Conservation (phyloP, 768 basidiomycete genomes). For the Tricholomella constricta region DNA sequence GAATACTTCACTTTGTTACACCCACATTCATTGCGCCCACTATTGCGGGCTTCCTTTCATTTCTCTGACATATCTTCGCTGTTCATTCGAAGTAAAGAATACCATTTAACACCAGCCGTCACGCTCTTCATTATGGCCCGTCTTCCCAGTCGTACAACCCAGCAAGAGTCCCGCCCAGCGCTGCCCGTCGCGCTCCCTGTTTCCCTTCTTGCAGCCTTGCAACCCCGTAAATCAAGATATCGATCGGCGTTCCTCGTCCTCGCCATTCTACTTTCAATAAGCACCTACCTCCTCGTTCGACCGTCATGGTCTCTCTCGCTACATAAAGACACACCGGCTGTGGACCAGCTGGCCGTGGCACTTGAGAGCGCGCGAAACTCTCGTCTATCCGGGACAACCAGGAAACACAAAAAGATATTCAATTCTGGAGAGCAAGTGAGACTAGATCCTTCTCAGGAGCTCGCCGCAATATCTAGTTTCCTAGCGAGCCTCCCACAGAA, state of each 20-base stretch:
- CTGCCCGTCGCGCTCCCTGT: constrained; percentile 20
- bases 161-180: constrained; percentile 25
- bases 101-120: background rate
- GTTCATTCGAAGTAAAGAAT: background rate
- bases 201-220: constrained; percentile 32
- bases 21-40: constrained; percentile 12
- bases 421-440: constrained; percentile 39
- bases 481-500: constrained; percentile 75
- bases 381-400: constrained; percentile 24
- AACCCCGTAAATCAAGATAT: constrained; percentile 50
- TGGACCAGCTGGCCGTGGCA: constrained; percentile 37
- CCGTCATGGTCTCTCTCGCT: constrained; percentile 41
- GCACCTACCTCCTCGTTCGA: constrained; percentile 56
- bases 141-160: constrained; percentile 34
- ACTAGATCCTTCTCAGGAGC: constrained; percentile 60
- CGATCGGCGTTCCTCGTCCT: constrained; percentile 58
- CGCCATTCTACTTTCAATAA: constrained; percentile 49
- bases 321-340: constrained; percentile 27
- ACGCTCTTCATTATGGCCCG: constrained; percentile 22
- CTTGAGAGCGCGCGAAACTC: constrained; percentile 39
- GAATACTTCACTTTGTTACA: too few species aligned
- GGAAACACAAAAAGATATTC: constrained; percentile 21
- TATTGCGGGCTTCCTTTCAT: background rate
- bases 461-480: constrained; percentile 75
- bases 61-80: background rate